Conservation (phyloP, 768 basidiomycete genomes). For the Auriscalpium microsporum region DNA sequence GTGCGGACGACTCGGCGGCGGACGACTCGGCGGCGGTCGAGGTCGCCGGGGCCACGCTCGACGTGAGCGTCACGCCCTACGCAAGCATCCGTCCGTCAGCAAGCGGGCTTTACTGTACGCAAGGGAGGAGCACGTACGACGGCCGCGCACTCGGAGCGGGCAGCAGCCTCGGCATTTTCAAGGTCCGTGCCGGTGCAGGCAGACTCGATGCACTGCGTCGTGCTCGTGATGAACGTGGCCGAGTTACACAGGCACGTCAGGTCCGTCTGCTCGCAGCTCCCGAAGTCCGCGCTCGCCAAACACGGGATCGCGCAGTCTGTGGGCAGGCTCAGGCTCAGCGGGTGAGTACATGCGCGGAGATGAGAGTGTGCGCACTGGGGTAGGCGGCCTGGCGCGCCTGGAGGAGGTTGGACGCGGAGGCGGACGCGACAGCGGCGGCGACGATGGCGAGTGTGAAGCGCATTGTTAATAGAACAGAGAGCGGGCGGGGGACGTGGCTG, state of each 20-base stretch:
- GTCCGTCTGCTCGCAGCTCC: constrained; percentile 40
- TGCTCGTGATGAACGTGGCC: constrained; percentile 34
- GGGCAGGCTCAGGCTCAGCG: background rate
- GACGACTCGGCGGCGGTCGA: background rate
- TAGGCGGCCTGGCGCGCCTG: constrained; percentile 9
- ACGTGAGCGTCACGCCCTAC: constrained; percentile 13
- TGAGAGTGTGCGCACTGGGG: background rate
- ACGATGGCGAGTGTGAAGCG: constrained; percentile 37
- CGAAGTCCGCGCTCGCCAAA: constrained; percentile 34
- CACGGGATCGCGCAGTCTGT: constrained; percentile 48
- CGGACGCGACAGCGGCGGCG: constrained; percentile 32
- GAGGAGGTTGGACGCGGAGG: constrained; percentile 13
- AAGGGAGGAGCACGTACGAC: constrained; percentile 30
- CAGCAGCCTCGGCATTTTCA: constrained; percentile 29
- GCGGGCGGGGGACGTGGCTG: too few relatives aligned
- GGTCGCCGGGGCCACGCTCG: background rate
- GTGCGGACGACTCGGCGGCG: background rate
- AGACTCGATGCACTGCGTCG: constrained; percentile 39
- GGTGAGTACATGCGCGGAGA: background rate
- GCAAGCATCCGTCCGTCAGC: background rate
- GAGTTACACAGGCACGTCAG: constrained; percentile 50
- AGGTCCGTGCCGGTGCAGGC: constrained; percentile 44
- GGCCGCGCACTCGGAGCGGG: constrained; percentile 35
- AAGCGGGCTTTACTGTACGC: too few relatives aligned
- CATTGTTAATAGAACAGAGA: constrained; percentile 32